These are phyloP conservation scores for Leccinum obscurum DNA, from an alignment of 768 basidiomycete species.

Conservation along the genomic window DNA sequence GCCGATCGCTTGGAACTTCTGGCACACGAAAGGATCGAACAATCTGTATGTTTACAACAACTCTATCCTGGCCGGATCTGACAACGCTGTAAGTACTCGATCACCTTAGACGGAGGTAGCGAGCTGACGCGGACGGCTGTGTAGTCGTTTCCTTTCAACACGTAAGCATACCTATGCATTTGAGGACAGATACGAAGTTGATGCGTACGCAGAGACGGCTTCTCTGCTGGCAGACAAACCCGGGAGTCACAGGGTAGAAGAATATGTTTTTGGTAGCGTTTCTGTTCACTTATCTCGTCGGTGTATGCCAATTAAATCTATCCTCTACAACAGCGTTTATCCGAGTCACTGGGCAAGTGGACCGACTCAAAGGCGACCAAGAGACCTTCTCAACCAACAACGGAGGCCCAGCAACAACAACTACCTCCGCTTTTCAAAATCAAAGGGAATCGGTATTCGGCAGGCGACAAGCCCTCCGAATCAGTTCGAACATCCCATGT, in stretches of 20 bases:
- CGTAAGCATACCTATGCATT: not conserved
- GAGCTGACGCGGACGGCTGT: not conserved
- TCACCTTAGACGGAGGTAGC: not conserved
- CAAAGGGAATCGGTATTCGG: too few species aligned
- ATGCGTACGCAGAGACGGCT: not conserved
- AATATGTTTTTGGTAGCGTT: not conserved
- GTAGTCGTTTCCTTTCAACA: slow-evolving; percentile 4
- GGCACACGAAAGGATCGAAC: slow-evolving; percentile 44
- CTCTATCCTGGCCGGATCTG: slow-evolving; percentile 52
- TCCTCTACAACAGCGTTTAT: not conserved
- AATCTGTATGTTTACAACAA: slow-evolving; percentile 58
- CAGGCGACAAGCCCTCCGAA: too few species aligned
- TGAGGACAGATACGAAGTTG: not conserved
- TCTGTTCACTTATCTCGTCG: not conserved
- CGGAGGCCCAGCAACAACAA: too few species aligned
- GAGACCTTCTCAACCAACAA: too few species aligned
- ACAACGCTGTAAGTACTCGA: slow-evolving; percentile 27
- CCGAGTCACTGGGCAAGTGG: too few species aligned
- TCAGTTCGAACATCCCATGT: too few species aligned
- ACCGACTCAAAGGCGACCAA: too few species aligned
- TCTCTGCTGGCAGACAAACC: not conserved
- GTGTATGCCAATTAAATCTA: not conserved
- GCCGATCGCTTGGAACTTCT: slow-evolving; percentile 62
- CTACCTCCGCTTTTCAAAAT: too few species aligned
- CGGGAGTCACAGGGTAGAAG: too few species aligned